Evolutionary conservation across 805 yeast species (phyloP), one percentile per base, ranked within the genome.

Genomic region (Aciculoconidium aculeatum): DNA sequence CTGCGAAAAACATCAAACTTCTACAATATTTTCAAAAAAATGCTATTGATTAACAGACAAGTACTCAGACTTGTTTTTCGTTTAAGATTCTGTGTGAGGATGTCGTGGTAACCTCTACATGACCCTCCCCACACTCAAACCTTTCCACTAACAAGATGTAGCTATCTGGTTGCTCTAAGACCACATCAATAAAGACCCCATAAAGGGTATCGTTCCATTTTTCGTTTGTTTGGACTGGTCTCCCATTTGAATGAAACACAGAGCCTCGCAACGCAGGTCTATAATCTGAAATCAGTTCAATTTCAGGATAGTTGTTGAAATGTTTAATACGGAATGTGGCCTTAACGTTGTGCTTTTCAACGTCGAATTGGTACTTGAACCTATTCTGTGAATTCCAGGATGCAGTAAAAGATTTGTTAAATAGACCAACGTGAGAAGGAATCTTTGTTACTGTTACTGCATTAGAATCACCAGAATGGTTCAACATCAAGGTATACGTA

Each of bases 121-220:
- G n/a, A n/a, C 72, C 77, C 4, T 37, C 29, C 0, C 77, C 77
- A 5, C 47, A 40, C 36, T 71, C 77, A 34, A 71, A 66, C 21
- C 77, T 41, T 39, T 71, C 77, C n/a, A 68, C 47, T 13, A 71
- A 43, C 6, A 71, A 34, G 4, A 67, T 50, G 31, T 67, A 65
- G 4, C 35, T 38, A 0, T 56, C 64, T 2, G 53, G 49, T 3
- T 31, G 35, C 0, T 44, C 44, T 3, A 56, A 24, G 4, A 23
- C 21, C 25, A 54, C 49, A 23, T 61, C 61, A 11, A 64, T 42
- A 37, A 62, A 70, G 3, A 65, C 44, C 0, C 77, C 77, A 42
- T 64, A 65, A 6, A 67, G 37, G 13, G 57, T 51, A 32, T 63
- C 65, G 31, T 53, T 54, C 65, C 72, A 70, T 9, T 41, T 31